Conservation (phyloP, 805 yeast species). For the Candida qinlingensis region DNA sequence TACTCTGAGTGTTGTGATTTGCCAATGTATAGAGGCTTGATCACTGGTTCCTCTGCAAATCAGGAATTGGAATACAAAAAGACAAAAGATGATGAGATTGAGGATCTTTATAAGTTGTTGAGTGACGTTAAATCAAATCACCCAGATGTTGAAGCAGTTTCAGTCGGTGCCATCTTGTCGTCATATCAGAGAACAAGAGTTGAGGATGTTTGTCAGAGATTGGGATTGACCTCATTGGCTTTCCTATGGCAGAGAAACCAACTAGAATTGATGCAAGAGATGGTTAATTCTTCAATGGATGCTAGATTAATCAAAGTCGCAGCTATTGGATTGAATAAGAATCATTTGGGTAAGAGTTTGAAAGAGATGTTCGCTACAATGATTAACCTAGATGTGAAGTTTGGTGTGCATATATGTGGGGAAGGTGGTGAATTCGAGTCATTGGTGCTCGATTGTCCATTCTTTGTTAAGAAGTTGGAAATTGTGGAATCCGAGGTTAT, state of each 20-base stretch:
- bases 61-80: constrained; percentile 60
- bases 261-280: constrained; percentile 71
- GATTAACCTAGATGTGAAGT: constrained; percentile 49
- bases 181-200: constrained; percentile 94
- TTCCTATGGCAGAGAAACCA: constrained; percentile 92
- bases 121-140: constrained; percentile 40
- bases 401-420: constrained; percentile 92
- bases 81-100: constrained; percentile 82
- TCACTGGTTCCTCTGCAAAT: constrained; percentile 58
- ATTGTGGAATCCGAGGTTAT: constrained; percentile 17
- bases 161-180: constrained; percentile 93
- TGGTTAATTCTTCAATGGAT: constrained; percentile 60
- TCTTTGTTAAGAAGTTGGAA: constrained; percentile 51
- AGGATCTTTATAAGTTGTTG: constrained; percentile 63
- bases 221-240: constrained; percentile 64
- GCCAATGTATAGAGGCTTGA: constrained; percentile 70
- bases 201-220: constrained; percentile 78
- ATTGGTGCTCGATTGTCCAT: constrained; percentile 84
- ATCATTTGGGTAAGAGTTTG: constrained; percentile 65
- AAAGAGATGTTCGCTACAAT: constrained; percentile 57
- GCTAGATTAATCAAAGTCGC: constrained; percentile 92
- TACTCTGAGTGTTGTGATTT: constrained; percentile 69
- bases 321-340: constrained; percentile 70
- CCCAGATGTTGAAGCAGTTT: constrained; percentile 78
- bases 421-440: constrained; percentile 99